Evolutionary conservation across 2,329 filamentous ascomycete genomes (phyloP), one percentile per base, ranked within the genome.

Genomic region (Penicillium sp.): DNA sequence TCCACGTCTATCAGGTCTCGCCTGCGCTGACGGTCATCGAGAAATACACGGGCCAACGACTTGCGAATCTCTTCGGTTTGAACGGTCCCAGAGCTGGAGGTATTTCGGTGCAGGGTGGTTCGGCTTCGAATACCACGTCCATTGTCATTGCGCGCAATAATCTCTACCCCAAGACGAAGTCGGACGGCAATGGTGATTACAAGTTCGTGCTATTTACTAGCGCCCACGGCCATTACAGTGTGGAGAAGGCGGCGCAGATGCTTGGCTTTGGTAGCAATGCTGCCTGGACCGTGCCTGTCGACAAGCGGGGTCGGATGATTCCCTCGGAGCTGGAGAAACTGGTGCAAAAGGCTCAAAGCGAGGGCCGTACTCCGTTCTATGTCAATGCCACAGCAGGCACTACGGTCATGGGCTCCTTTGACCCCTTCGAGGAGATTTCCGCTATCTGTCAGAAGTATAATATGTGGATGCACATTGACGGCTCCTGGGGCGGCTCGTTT

Each of bases 361-460:
- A 85, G 44, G 90, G 89, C 30, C 84, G 86, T 66, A 94, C 88
- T 0, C 92, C 94, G 0, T 88, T 99, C 55, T 96, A 95, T 73
- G 89, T 97, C 67, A 97, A 96, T 68, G 89, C 92, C 5, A 97
- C 94, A 0, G 92, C 94, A 0, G 94, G 94, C 16, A 96, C 92
- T 1, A 99, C 94, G 0, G 92, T 97, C 2, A 78, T 92, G 56
- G 94, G 94, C 14, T 90, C 89, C 0, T 99, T 87, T 67, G 92
- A 96, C 65, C 89, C 89, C 0, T 86, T 96, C 62, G 71, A 78
- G 11, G 81, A 80, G 2, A 86, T 96, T 56, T 80, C 86, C 0
- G 76, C 75, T 25, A 78, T 96, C 16, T 94, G 89, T 74, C 80
- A 82, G 57, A 79, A 80, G 53, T 80, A 90, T 66, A 81, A 83